Evolutionary conservation across 108 stramenopile species (phyloP), one percentile per base, ranked within the genome.

Genomic region (Skeletonema costatum): DNA sequence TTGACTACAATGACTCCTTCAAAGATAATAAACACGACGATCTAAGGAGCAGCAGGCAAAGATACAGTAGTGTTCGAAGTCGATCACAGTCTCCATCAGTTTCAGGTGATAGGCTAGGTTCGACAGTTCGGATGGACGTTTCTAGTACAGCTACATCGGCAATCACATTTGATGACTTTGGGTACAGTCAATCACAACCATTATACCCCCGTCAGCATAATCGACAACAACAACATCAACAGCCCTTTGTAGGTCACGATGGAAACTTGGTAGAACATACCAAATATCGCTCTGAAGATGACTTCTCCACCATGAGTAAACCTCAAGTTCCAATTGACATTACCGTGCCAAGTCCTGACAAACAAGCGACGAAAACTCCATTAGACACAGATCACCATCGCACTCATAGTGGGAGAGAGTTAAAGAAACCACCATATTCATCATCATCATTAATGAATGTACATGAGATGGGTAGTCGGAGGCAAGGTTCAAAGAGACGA

Each of bases 1-100:
- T 56, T 25, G 53, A 56, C 17, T 56, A 56, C 53, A 56, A 56
- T 29, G 53, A 56, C n/a, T 56, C 53, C 53, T 56, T 56, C 53
- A 21, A 50, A 29, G 9, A 50, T 2, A 19, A 16, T 19, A n/a
- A 19, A 4, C 5, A 50, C 29, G 53, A 25, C 7, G 9, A 10
- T 9, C 1, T 5, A 56, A 25, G 53, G 21, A 29, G 21, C 53
- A 56, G 1, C 25, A 21, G 2, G 25, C 5, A 25, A 25, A 16
- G 17, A 29, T 10, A 56, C 21, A 10, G 21, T 7, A 29, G 25
- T 7, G 25, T 4, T 56, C 53, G 53, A 25, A 25, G 9, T 21
- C 29, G 25, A 19, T 50, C 48, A n/a, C 17, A 50, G 0, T 50
- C 48, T 19, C 53, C 53, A 2, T 25, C 53, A 3, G 0, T 7